phyloP scores from a whole-genome alignment of 257 asterid species.

The Solanum sitiens region DNA sequence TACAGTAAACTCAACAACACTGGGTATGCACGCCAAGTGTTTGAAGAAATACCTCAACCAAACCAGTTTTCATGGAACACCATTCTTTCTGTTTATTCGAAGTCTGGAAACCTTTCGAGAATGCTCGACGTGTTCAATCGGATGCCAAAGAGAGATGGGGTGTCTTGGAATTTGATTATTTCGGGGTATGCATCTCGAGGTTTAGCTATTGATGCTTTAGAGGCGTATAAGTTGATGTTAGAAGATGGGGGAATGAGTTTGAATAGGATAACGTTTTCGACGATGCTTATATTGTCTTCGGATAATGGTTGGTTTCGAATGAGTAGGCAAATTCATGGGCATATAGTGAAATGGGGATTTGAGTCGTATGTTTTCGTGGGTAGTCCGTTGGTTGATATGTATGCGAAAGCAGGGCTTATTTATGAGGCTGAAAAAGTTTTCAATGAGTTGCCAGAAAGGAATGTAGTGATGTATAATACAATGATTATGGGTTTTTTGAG shows the following conservation, averaged over 20 bases:
- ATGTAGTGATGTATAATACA: conserved; percentile 25
- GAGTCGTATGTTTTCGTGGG: conserved; percentile 60
- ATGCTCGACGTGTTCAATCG: conserved; percentile 42
- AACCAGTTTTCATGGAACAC: conserved; percentile 80
- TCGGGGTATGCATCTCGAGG: conserved; percentile 64
- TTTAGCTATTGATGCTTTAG: conserved; percentile 38
- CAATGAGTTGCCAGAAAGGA: conserved; percentile 30
- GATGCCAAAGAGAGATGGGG: conserved; percentile 72
- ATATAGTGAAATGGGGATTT: conserved; percentile 65
- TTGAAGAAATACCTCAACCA: conserved; percentile 52
- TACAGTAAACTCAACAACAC: conserved; percentile 33
- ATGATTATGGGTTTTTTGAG: conserved; percentile 29
- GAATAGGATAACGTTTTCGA: conserved; percentile 68
- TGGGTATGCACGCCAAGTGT: conserved; percentile 54
- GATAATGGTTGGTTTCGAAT: conserved; percentile 54
- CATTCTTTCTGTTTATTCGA: conserved; percentile 63
- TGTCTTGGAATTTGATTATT: conserved; percentile 80
- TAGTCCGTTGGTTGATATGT: conserved; percentile 82
- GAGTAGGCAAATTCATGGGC: conserved; percentile 74
- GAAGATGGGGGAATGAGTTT: conserved; percentile 40
- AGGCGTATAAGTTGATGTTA: conserved; percentile 61
- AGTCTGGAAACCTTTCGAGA: conserved; percentile 27
- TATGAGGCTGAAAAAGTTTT: conserved; percentile 46
- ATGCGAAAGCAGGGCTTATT: conserved; percentile 59
- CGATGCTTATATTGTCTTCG: conserved; percentile 45